Conservation (phyloP, 2,329 filamentous ascomycete genomes). For the Intubia oerlemansii region DNA sequence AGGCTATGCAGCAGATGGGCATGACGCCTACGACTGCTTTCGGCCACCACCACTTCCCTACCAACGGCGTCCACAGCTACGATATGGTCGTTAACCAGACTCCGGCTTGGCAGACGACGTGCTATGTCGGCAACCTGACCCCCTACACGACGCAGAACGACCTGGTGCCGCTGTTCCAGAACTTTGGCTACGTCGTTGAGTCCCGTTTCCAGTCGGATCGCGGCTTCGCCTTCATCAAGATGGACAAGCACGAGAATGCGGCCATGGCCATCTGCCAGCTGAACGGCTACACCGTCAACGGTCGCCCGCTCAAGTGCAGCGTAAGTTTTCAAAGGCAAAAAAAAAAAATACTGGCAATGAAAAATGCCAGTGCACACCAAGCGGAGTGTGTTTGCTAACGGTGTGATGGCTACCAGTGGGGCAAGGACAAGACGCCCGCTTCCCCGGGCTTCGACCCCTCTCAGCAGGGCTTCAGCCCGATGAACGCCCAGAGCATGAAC, state of each 20-base stretch:
- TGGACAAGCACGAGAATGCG: constrained; percentile 95
- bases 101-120: constrained; percentile 93
- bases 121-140: constrained; percentile 93
- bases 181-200: constrained; percentile 94
- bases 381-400: background rate
- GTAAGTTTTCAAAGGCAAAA: constrained; percentile 59
- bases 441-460: constrained; percentile 61
- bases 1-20: constrained; percentile 91
- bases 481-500: constrained; percentile 48
- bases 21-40: constrained; percentile 95
- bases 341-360: no score
- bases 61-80: constrained; percentile 89
- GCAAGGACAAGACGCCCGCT: constrained; percentile 89
- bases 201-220: constrained; percentile 95
- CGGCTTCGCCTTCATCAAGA: constrained; percentile 97
- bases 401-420: constrained; percentile 50
- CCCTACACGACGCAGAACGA: constrained; percentile 91
- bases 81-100: constrained; percentile 94
- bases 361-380: no score
- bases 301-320: constrained; percentile 91
- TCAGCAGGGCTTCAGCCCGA: constrained; percentile 41
- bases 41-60: constrained; percentile 93
- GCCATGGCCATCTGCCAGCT: constrained; percentile 97
- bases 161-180: constrained; percentile 92
- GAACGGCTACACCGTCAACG: constrained; percentile 95